Percentiles rank a stretch among this genome's conserved stretches.
These are phyloP conservation scores for Cladorrhinum sp. DNA, from an alignment of 2,329 filamentous ascomycete genomes.

Conservation along the genomic window DNA sequence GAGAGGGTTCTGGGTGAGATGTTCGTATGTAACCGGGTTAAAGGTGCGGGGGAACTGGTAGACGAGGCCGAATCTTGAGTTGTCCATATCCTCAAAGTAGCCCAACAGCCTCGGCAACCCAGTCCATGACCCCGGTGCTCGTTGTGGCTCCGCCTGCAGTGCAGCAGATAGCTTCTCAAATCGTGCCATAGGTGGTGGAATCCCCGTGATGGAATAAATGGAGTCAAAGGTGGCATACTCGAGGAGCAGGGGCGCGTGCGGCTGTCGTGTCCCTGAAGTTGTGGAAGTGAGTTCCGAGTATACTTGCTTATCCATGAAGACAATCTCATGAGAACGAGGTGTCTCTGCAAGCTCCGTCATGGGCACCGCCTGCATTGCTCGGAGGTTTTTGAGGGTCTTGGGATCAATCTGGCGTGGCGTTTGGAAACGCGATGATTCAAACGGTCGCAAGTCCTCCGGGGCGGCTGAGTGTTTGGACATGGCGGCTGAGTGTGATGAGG, in stretches of 20 bases:
- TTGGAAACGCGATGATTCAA: constrained; percentile 59
- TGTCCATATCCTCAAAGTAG: constrained; percentile 72
- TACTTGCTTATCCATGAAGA: constrained; percentile 50
- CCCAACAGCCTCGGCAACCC: constrained; percentile 60
- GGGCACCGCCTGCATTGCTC: constrained; percentile 39
- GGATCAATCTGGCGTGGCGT: constrained; percentile 61
- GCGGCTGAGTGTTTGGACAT: constrained; percentile 34
- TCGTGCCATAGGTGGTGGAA: constrained; percentile 61
- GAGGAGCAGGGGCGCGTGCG: constrained; percentile 59
- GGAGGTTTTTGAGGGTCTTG: constrained; percentile 47
- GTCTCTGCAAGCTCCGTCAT: constrained; percentile 36
- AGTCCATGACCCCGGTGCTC: constrained; percentile 55
- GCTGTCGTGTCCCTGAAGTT: constrained; percentile 37
- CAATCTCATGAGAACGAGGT: constrained; percentile 43
- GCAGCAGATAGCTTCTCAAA: constrained; percentile 62
- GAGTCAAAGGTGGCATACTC: constrained; percentile 67
- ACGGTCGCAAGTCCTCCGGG: constrained; percentile 47
- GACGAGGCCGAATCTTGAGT: constrained; percentile 68
- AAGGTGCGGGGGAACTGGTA: constrained; percentile 70
- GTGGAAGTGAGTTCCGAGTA: constrained; percentile 47
- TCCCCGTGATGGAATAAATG: constrained; percentile 60
- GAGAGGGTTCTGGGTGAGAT: constrained; percentile 46
- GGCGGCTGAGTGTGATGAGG: constrained; percentile 38
- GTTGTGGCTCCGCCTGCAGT: constrained; percentile 52
- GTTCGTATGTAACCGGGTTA: constrained; percentile 54